Percentiles rank a stretch among this genome's conserved stretches.
Evolutionary conservation across 257 asterid species (phyloP).

Genomic region (Solanum ossicruentum): DNA sequence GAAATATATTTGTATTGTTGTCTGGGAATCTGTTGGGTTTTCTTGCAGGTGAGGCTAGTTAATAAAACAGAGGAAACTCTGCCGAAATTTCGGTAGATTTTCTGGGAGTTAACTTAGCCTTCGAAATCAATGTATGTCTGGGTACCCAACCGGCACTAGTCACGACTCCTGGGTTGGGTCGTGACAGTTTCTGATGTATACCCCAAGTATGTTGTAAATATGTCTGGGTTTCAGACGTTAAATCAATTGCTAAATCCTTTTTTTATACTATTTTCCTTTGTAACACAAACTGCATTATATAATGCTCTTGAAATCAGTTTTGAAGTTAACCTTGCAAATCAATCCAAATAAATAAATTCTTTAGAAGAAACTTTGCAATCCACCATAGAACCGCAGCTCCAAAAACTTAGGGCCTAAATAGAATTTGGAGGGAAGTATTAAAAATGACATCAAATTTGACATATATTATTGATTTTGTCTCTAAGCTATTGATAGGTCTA

Average conservation of each 20-base stretch:
- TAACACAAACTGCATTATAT: neutral
- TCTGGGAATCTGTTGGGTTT: too few species aligned
- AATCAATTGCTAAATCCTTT: neutral
- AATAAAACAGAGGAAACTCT: too few species aligned
- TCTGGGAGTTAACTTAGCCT: too few species aligned
- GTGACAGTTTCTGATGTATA: too few species aligned
- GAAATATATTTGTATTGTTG: too few species aligned
- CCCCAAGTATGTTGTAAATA: neutral
- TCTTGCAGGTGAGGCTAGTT: too few species aligned
- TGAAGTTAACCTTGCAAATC: neutral
- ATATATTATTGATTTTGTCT: neutral
- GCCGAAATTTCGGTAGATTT: too few species aligned
- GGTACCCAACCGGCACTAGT: too few species aligned
- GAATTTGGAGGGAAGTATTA: neutral
- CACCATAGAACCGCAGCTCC: neutral
- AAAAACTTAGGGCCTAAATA: too few species aligned
- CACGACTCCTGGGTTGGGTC: too few species aligned
- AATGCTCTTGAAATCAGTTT: neutral
- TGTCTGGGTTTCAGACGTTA: neutral
- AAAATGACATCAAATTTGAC: accelerated
- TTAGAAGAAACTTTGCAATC: neutral
- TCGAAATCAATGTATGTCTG: too few species aligned
- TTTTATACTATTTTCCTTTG: neutral
- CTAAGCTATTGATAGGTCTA: neutral
- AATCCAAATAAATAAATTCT: neutral